Base-by-base conservation (phyloP, 345 rosid genomes). In the Linum lewisii region DNA sequence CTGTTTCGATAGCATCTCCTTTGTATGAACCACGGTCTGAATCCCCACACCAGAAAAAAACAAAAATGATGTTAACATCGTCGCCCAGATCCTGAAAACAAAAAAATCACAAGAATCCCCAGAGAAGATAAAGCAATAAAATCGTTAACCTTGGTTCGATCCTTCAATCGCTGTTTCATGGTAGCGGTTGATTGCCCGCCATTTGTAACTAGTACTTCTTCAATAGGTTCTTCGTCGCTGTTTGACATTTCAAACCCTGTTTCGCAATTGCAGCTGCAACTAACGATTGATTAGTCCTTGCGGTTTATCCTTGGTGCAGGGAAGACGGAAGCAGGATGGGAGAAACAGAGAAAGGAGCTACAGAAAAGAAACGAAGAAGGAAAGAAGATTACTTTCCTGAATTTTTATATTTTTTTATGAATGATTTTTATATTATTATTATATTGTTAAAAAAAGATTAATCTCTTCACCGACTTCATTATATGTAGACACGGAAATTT, bases 1-100 rank as follows among this genome's bases (percentile, higher is more conserved):
- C 73, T 77, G 88, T 69, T 88, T 84, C 32, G 96, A 84, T 57
- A 88, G 63, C 9, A 85, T 74, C 78, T 88, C 98, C 82, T 81
- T 84, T 24, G 93, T 86, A 51, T 81, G 79, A 51, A 66, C 88
- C 73, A 87, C 95, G 81, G 78, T 81, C 95, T 75, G 44, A 10
- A 56, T 16, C 21, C 69, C 69, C 68, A 62, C 38, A 63, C 66
- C 69, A 42, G 18, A 37, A 64, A 66, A 61, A 32, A 13, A 5
- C 23, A 57, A 21, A 57, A 57, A 45, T 21, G 32, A 21, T 45
- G 51, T 8, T n/a, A n/a, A n/a, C 24, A 54, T 50, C 10, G 42
- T 34, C 38, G 21, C 24, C 24, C 29, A 57, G 66, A 4, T 16
- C 29, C 18, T 21, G 19, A 61, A 64, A 60, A 61, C 21, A 58